Base-by-base conservation (phyloP, 306 rosid species). In the Morella rubra region DNA sequence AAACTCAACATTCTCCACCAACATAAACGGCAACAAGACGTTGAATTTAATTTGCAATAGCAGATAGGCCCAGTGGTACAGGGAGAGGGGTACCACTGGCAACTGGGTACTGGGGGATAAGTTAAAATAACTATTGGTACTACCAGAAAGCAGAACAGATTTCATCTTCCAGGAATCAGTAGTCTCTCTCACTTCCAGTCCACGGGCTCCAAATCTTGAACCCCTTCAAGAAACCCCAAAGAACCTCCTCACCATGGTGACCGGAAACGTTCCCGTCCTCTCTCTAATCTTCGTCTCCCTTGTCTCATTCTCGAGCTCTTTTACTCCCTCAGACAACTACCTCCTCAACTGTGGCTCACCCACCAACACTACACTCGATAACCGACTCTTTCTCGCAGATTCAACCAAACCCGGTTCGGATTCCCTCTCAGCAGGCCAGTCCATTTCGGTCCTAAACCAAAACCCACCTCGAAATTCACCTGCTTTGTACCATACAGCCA, bases 311-410 rank as follows among this genome's bases (percentile, higher is more conserved):
- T 83, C 93, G 9, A n/a, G 81, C 77, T 79, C 87, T 44, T 91
- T 96, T 84, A 81, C 80, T 81, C 98, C 98, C 55, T 32, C 44
- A 44, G 98, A 96, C 54, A 87, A 89, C 80, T 89, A 82, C 76
- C 93, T 96, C 9, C 76, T 96, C 85, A 96, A 80, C 83, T 92
- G 96, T 80, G 98, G 99, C 77, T 87, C 98, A 41, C 62, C 81
- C 73, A 76, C 61, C 84, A 93, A 91, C 85, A 73, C 73, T 76
- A 77, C 93, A 7, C 73, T 78, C 81, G 82, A 82, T 83, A 85
- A 82, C 80, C 80, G 93, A 40, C 45, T 80, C 80, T 96, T 96
- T 81, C 14, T 65, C 14, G 83, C 85, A 16, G 97, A 92, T 77
- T 81, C 86, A 37, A 49, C 87, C 10, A 53, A 79, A 37, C 77